A percentile compares a stretch with the other conserved stretches of the same genome.
phyloP scores from a whole-genome alignment of 306 rosid genomes.

The Malus orientalis region DNA sequence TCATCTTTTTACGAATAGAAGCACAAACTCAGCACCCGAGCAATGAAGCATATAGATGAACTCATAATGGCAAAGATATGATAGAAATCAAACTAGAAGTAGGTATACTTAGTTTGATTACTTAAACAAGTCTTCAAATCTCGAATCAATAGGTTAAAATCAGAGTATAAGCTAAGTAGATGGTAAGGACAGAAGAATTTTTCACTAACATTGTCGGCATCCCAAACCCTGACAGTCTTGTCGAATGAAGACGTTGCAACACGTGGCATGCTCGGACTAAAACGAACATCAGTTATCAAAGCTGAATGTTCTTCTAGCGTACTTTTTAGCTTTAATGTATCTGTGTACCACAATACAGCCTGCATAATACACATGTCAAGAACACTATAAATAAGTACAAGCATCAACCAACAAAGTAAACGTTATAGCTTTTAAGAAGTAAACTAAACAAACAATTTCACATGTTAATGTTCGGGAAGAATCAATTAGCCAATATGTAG shows the following conservation, averaged over 20 bases:
- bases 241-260: constrained; percentile 96
- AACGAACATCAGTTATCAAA: constrained; percentile 88
- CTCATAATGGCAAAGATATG: not conserved
- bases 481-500: not conserved
- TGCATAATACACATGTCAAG: constrained; percentile 29
- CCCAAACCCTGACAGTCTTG: constrained; percentile 98
- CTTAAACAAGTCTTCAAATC: not conserved
- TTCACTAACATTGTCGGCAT: constrained; percentile 83
- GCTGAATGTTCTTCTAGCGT: constrained; percentile 80
- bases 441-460: not conserved
- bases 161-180: not conserved
- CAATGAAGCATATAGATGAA: not conserved
- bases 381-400: not conserved
- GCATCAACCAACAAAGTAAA: not conserved
- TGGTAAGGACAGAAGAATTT: not conserved
- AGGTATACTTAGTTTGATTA: not conserved
- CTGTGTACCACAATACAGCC: constrained; percentile 89
- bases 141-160: not conserved
- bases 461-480: constrained; percentile 12
- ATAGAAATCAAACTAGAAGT: not conserved
- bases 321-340: constrained; percentile 61
- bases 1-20: not conserved
- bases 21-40: not conserved
- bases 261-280: constrained; percentile 84
- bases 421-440: not conserved